Percentiles rank a stretch among this genome's conserved stretches.
Evolutionary conservation across 148 eudicot genomes (phyloP).

Genomic region (Amaranthus cruentus): DNA sequence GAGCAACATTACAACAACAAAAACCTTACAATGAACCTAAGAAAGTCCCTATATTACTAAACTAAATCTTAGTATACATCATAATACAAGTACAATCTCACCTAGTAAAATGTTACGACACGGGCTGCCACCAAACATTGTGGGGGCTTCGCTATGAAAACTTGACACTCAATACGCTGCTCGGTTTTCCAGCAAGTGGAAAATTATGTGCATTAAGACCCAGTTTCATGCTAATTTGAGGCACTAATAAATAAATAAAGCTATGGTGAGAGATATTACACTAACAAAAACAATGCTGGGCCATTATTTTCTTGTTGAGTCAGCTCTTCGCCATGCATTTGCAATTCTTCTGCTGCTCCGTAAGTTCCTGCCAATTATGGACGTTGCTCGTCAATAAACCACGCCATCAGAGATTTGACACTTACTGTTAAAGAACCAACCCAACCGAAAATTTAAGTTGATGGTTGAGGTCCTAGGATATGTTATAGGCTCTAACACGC

Average conservation of each 20-base stretch:
- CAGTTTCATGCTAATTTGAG: constrained; percentile 5
- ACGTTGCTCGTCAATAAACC: background rate
- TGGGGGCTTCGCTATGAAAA: constrained; percentile 24
- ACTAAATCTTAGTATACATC: constrained; percentile 14
- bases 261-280: constrained; percentile 10
- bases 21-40: constrained; percentile 14
- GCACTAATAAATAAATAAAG: constrained; percentile 13
- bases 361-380: constrained; percentile 58
- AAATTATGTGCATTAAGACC: constrained; percentile 5
- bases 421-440: too few relatives aligned
- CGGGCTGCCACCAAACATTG: constrained; percentile 9
- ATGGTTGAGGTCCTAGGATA: too few relatives aligned
- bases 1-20: constrained; percentile 14
- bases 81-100: constrained; percentile 22
- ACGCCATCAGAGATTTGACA: background rate
- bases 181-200: constrained; percentile 1
- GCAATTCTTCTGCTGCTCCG: constrained; percentile 81
- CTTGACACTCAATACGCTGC: constrained; percentile 10
- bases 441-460: too few relatives aligned
- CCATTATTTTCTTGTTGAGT: constrained; percentile 4
- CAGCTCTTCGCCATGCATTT: constrained; percentile 46
- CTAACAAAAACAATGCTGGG: constrained; percentile 11
- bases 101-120: constrained; percentile 19
- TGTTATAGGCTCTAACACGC: too few relatives aligned
- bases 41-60: constrained; percentile 13